Base-by-base conservation (phyloP, 2,329 filamentous ascomycete genomes). In the Scytalidium sp. region DNA sequence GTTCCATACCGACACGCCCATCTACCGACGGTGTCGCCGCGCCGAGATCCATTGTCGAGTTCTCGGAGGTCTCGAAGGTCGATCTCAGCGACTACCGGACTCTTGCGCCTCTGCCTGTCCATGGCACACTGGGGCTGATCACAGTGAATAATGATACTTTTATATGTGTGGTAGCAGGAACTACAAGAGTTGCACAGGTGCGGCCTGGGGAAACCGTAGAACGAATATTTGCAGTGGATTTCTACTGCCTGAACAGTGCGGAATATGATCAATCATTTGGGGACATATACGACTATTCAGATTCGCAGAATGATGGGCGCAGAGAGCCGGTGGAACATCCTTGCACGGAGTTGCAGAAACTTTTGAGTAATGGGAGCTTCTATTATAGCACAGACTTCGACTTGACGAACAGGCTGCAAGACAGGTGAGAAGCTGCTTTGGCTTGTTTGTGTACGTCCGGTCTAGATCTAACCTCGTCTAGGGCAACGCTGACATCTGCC, bases 361-460 rank as follows among this genome's bases (percentile, higher is more conserved):
- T 99, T 32, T 75, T 99, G 49, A 87, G 90, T 64, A 92, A 95
- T 67, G 92, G 93, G 21, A 96, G 88, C 23, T 99, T 99, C 66
- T 99, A 97, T 68, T 99, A 97, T 72, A 97, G 91, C 65, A 90
- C 90, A n/a, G 91, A 97, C 68, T 99, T 99, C 67, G 93, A 99
- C 66, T 75, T 99, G 44, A 99, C 94, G 3, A 92, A 96, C 68
- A 82, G 94, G 58, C 73, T 97, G 55, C 94, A 99, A 69, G 88
- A 97, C 64, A 84, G 93, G 81, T 90, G 65, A 61, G 68, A 46
- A 47, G 15, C 29, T 19, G 17, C 32, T n/a, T 15, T 23, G 19
- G 15, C 13, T n/a, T 11, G n/a, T 43, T 46, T 49, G 65, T 52
- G 19, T 17, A 39, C 27, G 29, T 39, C 27, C 25, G 4, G 19